phyloP scores from a whole-genome alignment of 1,284 basidiomycete species.

The Trametes pubescens region DNA sequence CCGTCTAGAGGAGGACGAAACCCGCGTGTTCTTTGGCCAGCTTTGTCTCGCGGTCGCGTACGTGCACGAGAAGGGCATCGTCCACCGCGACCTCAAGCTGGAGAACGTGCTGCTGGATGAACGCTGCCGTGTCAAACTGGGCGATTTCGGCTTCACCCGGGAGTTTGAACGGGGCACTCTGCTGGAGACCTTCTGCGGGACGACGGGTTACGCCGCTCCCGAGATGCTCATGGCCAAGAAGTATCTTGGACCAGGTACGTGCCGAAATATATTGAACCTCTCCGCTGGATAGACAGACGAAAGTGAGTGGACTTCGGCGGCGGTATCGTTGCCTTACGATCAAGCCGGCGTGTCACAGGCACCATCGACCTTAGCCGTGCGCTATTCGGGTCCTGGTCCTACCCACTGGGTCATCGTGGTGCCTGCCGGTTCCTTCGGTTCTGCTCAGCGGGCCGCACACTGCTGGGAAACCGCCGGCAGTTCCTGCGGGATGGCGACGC shows the following conservation, averaged over 20 bases:
- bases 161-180: slow-evolving; percentile 88
- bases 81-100: slow-evolving; percentile 95
- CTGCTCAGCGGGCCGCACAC: too few relatives aligned
- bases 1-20: slow-evolving; percentile 83
- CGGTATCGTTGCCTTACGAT: too few relatives aligned
- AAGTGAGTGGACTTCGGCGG: too few relatives aligned
- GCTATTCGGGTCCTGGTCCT: too few relatives aligned
- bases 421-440: too few relatives aligned
- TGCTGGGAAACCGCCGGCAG: neutral
- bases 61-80: slow-evolving; percentile 90
- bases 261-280: too few relatives aligned
- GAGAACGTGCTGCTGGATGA: slow-evolving; percentile 96
- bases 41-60: slow-evolving; percentile 96
- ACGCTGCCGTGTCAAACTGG: slow-evolving; percentile 87
- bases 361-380: too few relatives aligned
- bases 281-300: too few relatives aligned
- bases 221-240: slow-evolving; percentile 93
- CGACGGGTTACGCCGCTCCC: slow-evolving; percentile 94
- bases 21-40: slow-evolving; percentile 89
- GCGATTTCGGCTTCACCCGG: slow-evolving; percentile 96
- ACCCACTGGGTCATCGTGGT: too few relatives aligned
- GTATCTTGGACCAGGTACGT: slow-evolving; percentile 88
- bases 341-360: too few relatives aligned
- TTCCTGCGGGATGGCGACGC: neutral
- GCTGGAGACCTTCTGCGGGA: slow-evolving; percentile 97